Percentiles rank a stretch among this genome's conserved stretches.
These are phyloP conservation scores for Tetrapisispora taiwanensis DNA, from an alignment of 805 yeast species.

Conservation along the genomic window DNA sequence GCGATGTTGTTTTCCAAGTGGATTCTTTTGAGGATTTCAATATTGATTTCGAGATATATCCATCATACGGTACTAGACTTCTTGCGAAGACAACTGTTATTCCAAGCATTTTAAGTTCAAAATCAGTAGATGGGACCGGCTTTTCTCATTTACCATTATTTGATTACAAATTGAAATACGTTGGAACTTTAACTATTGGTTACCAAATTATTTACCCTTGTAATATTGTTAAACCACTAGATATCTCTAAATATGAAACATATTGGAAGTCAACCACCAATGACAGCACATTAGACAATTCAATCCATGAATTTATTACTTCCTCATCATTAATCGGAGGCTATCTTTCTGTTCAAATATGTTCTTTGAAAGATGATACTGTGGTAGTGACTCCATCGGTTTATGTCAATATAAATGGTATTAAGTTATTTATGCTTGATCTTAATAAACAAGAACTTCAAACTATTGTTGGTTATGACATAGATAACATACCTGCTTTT, in stretches of 20 bases:
- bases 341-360: slow-evolving; percentile 59
- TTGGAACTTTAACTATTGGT: slow-evolving; percentile 70
- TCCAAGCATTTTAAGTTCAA: slow-evolving; percentile 35
- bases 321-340: slow-evolving; percentile 83
- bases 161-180: slow-evolving; percentile 68
- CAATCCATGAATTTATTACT: slow-evolving; percentile 35
- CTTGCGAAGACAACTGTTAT: slow-evolving; percentile 83
- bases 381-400: slow-evolving; percentile 72
- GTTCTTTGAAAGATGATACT: slow-evolving; percentile 70
- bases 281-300: slow-evolving; percentile 17
- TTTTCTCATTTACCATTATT: slow-evolving; percentile 56
- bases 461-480: slow-evolving; percentile 21
- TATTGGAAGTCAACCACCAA: slow-evolving; percentile 90
- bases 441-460: slow-evolving; percentile 33
- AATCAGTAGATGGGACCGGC: slow-evolving; percentile 18
- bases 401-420: slow-evolving; percentile 40
- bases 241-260: slow-evolving; percentile 43
- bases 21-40: slow-evolving; percentile 65
- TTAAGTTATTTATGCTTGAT: slow-evolving; percentile 52
- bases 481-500: slow-evolving; percentile 15
- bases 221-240: slow-evolving; percentile 4
- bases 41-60: slow-evolving; percentile 82
- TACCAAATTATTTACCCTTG: slow-evolving; percentile 83
- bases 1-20: slow-evolving; percentile 72
- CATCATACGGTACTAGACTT: slow-evolving; percentile 87